A percentile compares a stretch with the other conserved stretches of the same genome.
phyloP scores from a whole-genome alignment of 441 rosid genomes.

The Biscutella laevigata region DNA sequence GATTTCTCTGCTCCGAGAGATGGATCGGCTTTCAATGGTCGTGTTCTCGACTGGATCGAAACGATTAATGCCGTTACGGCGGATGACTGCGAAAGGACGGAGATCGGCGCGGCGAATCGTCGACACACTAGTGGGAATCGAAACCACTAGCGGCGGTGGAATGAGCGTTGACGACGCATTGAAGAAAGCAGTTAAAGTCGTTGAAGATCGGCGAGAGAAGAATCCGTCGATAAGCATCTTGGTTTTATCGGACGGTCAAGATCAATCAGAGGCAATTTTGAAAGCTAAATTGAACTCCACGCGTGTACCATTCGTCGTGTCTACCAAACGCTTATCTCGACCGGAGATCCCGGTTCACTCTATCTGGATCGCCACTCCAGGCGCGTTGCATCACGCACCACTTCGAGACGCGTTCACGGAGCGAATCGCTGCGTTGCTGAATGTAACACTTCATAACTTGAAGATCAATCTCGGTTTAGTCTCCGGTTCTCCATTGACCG shows the following conservation, averaged over 20 bases:
- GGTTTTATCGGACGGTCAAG: constrained; percentile 47
- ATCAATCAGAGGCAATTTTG: constrained; percentile 22
- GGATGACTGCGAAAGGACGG: constrained; percentile 71
- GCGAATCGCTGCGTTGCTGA: constrained; percentile 33
- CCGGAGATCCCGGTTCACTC: constrained; percentile 52
- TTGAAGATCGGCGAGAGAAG: constrained; percentile 75
- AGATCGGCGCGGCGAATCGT: constrained; percentile 54
- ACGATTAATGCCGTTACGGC: constrained; percentile 53
- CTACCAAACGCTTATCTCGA: constrained; percentile 47
- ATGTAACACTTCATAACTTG: constrained; percentile 50
- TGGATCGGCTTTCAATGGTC: constrained; percentile 74
- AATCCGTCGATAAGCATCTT: constrained; percentile 52
- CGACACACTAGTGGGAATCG: constrained; percentile 43
- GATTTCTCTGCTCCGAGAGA: constrained; percentile 47
- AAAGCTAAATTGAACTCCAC: constrained; percentile 21
- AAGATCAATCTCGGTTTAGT: constrained; percentile 50
- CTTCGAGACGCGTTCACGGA: constrained; percentile 43
- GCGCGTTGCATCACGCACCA: constrained; percentile 30
- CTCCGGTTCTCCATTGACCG: constrained; percentile 53
- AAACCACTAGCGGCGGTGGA: constrained; percentile 32
- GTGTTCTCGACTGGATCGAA: constrained; percentile 69
- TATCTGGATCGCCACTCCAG: constrained; percentile 29
- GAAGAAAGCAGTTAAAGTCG: constrained; percentile 77
- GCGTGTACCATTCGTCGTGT: constrained; percentile 33
- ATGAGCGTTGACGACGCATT: constrained; percentile 67